phyloP scores from a whole-genome alignment of 108 stramenopile genomes.

The Skeletonema potamos region DNA sequence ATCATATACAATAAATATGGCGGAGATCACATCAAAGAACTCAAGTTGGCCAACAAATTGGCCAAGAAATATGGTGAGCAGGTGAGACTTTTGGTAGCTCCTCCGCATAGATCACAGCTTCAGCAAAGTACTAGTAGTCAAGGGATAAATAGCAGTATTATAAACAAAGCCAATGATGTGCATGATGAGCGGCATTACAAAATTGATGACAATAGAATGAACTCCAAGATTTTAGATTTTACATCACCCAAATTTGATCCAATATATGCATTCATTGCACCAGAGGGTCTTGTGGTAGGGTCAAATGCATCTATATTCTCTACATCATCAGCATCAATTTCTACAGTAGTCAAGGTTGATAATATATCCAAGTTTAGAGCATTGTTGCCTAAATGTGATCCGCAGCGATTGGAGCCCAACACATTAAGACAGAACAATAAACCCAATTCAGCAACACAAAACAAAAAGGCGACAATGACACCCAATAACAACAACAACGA shows the following conservation, averaged over 20 bases:
- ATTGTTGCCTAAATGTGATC: constrained; percentile 53
- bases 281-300: constrained; percentile 17
- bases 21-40: constrained; percentile 70
- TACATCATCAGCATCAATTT: background rate
- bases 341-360: constrained; percentile 27
- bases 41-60: constrained; percentile 44
- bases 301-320: constrained; percentile 52
- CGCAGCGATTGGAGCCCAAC: constrained; percentile 37
- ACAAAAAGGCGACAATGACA: background rate
- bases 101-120: constrained; percentile 17
- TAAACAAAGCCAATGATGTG: constrained; percentile 9
- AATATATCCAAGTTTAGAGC: constrained; percentile 53
- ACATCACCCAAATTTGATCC: constrained; percentile 66
- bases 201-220: constrained; percentile 31
- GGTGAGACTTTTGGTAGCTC: constrained; percentile 58
- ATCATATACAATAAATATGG: constrained; percentile 80
- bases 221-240: constrained; percentile 63
- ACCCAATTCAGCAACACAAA: background rate
- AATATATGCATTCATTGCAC: constrained; percentile 44
- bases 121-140: too few species aligned
- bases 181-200: constrained; percentile 60
- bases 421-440: constrained; percentile 10
- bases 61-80: constrained; percentile 76
- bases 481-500: too few species aligned
- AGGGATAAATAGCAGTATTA: too few species aligned